Evolutionary conservation across 257 asterid species (phyloP).

Genomic region (Cinchona pubescens): DNA sequence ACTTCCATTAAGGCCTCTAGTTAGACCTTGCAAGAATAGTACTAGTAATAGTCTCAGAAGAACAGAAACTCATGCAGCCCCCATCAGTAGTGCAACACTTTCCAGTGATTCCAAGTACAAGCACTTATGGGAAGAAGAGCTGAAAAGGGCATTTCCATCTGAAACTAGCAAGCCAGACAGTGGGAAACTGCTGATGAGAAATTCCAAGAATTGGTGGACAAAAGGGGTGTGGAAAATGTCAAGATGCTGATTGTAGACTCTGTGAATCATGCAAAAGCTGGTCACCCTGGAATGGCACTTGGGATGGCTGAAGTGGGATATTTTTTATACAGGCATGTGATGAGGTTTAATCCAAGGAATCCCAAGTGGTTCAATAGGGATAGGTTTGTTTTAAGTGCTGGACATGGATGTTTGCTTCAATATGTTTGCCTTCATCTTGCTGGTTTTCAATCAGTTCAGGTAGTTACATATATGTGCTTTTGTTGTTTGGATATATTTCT

Average conservation of each 20-base stretch:
- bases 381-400: conserved; percentile 58
- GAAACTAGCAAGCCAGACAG: conserved; percentile 8
- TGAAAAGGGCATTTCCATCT: conserved; percentile 28
- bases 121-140: conserved; percentile 39
- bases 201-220: conserved; percentile 44
- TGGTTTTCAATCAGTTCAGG: conserved; percentile 54
- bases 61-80: conserved; percentile 2
- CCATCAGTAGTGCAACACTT: background rate
- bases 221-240: conserved; percentile 40
- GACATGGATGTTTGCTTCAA: conserved; percentile 59
- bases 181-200: conserved; percentile 27
- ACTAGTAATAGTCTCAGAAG: too few relatives aligned
- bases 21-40: conserved; percentile 26
- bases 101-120: conserved; percentile 31
- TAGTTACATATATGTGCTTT: conserved; percentile 6
- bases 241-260: conserved; percentile 54
- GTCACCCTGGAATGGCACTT: conserved; percentile 65
- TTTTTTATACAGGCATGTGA: conserved; percentile 41
- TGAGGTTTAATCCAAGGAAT: conserved; percentile 38
- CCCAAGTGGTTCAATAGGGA: conserved; percentile 54
- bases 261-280: conserved; percentile 45
- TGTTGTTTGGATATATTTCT: background rate
- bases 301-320: conserved; percentile 49
- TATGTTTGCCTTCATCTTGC: conserved; percentile 65
- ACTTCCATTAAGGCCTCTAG: conserved; percentile 12